These are phyloP conservation scores for Plenodomus tracheiphilus DNA, from an alignment of 2,329 filamentous ascomycete genomes.

Conservation along the genomic window DNA sequence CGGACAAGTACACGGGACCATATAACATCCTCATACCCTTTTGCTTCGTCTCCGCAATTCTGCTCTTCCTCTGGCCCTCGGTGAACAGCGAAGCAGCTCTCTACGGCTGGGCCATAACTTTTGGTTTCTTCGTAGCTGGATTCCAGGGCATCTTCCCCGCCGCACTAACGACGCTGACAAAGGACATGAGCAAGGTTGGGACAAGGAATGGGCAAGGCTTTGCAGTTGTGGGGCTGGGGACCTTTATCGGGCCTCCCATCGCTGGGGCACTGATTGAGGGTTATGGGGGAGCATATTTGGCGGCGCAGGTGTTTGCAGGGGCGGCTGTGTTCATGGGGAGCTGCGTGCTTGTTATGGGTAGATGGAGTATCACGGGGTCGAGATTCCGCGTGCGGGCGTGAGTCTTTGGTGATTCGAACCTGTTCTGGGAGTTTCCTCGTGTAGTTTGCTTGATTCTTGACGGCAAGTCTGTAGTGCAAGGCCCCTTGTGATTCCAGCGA, in stretches of 20 bases:
- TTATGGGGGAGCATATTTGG: conserved; percentile 47
- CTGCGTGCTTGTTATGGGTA: conserved; percentile 31
- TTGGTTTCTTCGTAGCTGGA: conserved; percentile 50
- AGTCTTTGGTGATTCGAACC: no score
- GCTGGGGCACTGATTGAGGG: conserved; percentile 51
- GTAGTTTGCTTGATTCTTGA: no score
- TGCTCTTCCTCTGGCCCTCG: conserved; percentile 61
- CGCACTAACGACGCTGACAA: conserved; percentile 48
- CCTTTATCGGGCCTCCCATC: conserved; percentile 52
- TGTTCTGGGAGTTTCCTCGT: no score
- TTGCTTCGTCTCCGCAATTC: conserved; percentile 49
- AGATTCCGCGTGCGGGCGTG: conserved; percentile 29
- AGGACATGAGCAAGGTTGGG: conserved; percentile 52
- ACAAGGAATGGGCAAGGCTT: conserved; percentile 55
- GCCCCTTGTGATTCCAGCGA: no score
- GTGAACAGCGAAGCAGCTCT: conserved; percentile 48
- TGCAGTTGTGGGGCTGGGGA: conserved; percentile 49
- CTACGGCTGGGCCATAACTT: conserved; percentile 50
- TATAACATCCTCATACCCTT: conserved; percentile 61
- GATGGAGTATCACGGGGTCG: conserved; percentile 36
- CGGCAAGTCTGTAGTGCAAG: no score
- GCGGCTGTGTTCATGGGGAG: conserved; percentile 34
- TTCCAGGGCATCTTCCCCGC: conserved; percentile 53
- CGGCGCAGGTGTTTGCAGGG: conserved; percentile 50
- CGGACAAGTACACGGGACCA: conserved; percentile 57